Evolutionary conservation across 371 early-diverging fungal genomes (phyloP).

Genomic region (Synchytrium microbalum): DNA sequence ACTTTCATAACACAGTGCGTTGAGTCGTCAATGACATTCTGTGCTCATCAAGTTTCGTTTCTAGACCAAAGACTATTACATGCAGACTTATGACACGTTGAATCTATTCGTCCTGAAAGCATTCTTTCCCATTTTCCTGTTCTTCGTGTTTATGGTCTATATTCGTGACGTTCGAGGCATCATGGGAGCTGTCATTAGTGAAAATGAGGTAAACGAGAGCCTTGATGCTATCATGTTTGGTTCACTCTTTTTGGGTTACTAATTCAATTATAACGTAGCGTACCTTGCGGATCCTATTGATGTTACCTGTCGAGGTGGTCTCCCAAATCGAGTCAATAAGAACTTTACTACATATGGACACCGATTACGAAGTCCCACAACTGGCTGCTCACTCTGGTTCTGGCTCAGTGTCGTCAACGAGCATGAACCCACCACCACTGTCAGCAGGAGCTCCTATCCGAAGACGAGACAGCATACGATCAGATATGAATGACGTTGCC

Average conservation of each 20-base stretch:
- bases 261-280: no score
- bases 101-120: background rate
- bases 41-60: no score
- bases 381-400: no score
- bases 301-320: conserved; percentile 25
- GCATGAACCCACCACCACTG: no score
- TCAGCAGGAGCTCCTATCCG: no score
- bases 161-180: background rate
- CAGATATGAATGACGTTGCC: no score
- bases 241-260: no score
- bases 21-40: no score
- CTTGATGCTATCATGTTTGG: no score
- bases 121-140: background rate
- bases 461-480: no score
- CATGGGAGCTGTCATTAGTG: background rate
- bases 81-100: background rate
- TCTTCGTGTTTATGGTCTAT: background rate
- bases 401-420: no score
- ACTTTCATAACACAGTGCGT: no score
- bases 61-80: background rate
- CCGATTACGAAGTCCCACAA: conserved; percentile 2
- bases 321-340: conserved; percentile 23
- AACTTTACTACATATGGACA: conserved; percentile 16
- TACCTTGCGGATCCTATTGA: conserved; percentile 20
- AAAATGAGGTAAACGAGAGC: conserved; percentile 1